Base-by-base conservation (phyloP, 306 rosid species). In the Parietaria judaica region DNA sequence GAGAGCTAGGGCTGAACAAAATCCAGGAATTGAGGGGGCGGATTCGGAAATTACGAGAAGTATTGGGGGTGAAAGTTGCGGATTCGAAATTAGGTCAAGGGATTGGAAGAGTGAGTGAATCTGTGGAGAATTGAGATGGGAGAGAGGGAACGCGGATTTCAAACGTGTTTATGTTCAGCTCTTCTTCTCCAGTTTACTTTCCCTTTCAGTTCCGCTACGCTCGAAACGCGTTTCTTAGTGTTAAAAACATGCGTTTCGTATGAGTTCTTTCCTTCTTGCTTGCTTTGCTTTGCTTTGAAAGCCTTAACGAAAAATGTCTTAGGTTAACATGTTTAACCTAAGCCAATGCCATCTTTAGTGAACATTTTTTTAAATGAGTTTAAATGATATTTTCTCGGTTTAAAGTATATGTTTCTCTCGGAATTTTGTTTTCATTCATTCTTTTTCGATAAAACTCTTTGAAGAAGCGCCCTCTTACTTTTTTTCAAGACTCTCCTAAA, bases 71-170 rank as follows among this genome's bases (percentile, higher is more conserved):
- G 17, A 23, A 66, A 12, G 12, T 17, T 58, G 14, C 14, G 5
- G 16, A 60, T 15, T 41, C 14, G 46, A 7, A 55, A 44, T 47
- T 45, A 56, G 70, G 70, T 51, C 61, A 48, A 31, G 75, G 46
- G 47, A 38, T 56, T 49, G 53, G 69, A 50, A 53, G 37, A 47
- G 59, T 51, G 64, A 12, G 36, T 34, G 47, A 56, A 56, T 49
- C 53, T 49, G 53, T n/a, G 13, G 53, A 49, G 43, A 12, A 35
- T 15, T 61, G 68, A 51, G 41, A 15, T 36, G 67, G 54, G 31
- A 7, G 8, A 16, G 67, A 54, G 67, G 57, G 36, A 60, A 54
- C 37, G 68, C 76, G 75, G 79, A 75, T 66, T 70, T 66, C 56
- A 70, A 70, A 70, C 16, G 3, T 36, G 46, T 73, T 65, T 65